Percentiles rank a stretch among this genome's conserved stretches.
These are phyloP conservation scores for Fusarium torulosum DNA, from an alignment of 2,329 filamentous ascomycete species.

Conservation along the genomic window DNA sequence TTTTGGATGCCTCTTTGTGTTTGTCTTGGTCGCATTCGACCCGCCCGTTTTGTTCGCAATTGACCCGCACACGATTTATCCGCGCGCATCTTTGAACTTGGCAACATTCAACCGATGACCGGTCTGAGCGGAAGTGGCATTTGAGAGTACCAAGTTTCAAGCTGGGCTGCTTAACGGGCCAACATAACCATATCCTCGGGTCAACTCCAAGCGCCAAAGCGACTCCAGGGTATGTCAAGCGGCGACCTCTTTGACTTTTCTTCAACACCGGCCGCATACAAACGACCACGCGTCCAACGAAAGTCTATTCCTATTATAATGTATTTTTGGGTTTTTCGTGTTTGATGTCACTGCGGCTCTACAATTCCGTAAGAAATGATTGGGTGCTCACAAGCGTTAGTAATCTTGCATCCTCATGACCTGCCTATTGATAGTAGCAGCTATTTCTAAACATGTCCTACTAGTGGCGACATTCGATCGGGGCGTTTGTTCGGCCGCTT, in stretches of 20 bases:
- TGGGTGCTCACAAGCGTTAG: slow-evolving; percentile 1
- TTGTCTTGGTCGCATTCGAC: neutral
- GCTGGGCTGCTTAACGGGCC: slow-evolving; percentile 3
- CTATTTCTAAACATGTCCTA: slow-evolving; percentile 10
- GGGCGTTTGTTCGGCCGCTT: slow-evolving; percentile 6
- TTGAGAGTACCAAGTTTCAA: slow-evolving; percentile 10
- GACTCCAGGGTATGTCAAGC: slow-evolving; percentile 14
- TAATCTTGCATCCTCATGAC: neutral
- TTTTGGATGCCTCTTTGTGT: slow-evolving; percentile 33
- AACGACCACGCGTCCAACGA: slow-evolving; percentile 10
- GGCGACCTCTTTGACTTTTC: neutral
- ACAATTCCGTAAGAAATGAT: neutral
- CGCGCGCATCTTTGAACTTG: neutral
- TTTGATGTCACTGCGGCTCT: slow-evolving; percentile 1
- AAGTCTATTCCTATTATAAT: neutral
- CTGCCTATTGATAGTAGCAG: neutral
- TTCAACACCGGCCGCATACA: slow-evolving; percentile 3
- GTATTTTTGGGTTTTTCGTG: slow-evolving; percentile 1
- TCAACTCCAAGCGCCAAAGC: slow-evolving; percentile 16
- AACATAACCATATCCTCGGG: slow-evolving; percentile 18
- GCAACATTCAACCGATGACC: neutral
- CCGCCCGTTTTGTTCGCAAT: neutral
- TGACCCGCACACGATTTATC: neutral
- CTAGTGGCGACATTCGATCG: slow-evolving; percentile 6
- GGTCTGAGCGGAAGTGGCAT: too few relatives aligned